Conservation (phyloP, 805 yeast genomes). For the Lachancea meyersii region DNA sequence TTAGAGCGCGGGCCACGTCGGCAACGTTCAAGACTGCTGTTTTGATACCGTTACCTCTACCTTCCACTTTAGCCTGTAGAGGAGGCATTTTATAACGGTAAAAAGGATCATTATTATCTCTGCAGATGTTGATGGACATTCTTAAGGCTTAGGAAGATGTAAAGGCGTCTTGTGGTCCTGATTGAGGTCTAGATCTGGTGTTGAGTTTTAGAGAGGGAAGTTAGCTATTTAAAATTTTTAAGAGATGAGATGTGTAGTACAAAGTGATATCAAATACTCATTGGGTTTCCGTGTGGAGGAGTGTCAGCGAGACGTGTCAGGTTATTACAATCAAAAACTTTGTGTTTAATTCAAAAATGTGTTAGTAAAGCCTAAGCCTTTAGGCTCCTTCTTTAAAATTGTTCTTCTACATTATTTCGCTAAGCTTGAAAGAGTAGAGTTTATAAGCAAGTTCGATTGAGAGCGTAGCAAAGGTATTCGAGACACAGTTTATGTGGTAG, state of each 20-base stretch:
- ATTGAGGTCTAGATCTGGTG: neutral
- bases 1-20: slow-evolving; percentile 87
- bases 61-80: slow-evolving; percentile 93
- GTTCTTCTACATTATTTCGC: no score
- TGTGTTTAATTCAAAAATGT: no score
- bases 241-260: neutral
- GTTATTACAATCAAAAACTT: no score
- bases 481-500: no score
- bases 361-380: no score
- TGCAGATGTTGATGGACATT: slow-evolving; percentile 92
- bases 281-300: no score
- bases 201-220: neutral
- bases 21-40: slow-evolving; percentile 85
- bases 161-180: neutral
- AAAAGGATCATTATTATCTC: slow-evolving; percentile 96
- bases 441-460: neutral
- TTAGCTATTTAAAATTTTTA: slow-evolving; percentile 1
- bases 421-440: neutral
- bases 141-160: slow-evolving; percentile 12
- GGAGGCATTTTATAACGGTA: slow-evolving; percentile 99
- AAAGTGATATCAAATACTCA: slow-evolving; percentile 1
- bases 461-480: neutral
- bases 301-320: no score
- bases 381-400: no score
- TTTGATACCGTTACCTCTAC: slow-evolving; percentile 98